Base-by-base conservation (phyloP, 176 grass and related monocot species). In the Triticum aestivum region DNA sequence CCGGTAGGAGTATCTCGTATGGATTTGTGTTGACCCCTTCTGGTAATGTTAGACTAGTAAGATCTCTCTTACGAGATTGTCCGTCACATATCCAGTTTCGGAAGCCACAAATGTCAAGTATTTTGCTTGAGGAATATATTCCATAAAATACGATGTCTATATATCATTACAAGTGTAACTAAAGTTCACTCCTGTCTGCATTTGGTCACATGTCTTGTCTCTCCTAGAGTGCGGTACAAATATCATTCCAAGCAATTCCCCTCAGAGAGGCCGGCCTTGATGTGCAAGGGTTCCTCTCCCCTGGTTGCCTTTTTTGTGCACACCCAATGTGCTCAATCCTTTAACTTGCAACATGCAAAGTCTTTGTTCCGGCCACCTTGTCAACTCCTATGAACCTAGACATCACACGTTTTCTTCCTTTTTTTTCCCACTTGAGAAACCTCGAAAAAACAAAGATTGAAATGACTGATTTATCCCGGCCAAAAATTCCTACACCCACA, bases 211-310 rank as follows among this genome's bases (percentile, higher is more conserved):
- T 51, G 47, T 51, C 47, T 15, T 51, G 47, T 52, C 49, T 52
- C 14, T 52, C 49, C 14, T 52, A 52, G 49, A 52, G 49, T 52
- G 49, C 13, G 14, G 14, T 52, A 52, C 14, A 52, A 52, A 52
- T 15, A 52, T 52, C 49, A 52, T 52, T 52, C 4, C 14, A 52
- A 17, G 49, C 49, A 52, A 52, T 52, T 82, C 21, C 37, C 39
- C 82, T 67, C 20, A 3, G 10, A 79, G 87, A 74, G 18, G 42
- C 3, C 14, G 10, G 37, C 59, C 41, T 56, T 79, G 79, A 45
- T 83, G 84, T 11, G n/a, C 12, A 87, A 87, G 80, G 58, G 66
- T 83, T 86, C 84, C 4, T 74, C 84, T 84, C 85, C 80, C 73
- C 74, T 87, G 56, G 74, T 9, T 8, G 1, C 38, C 71, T 78